Base-by-base conservation (phyloP, 768 basidiomycete genomes). In the Mycena chlorophos region DNA sequence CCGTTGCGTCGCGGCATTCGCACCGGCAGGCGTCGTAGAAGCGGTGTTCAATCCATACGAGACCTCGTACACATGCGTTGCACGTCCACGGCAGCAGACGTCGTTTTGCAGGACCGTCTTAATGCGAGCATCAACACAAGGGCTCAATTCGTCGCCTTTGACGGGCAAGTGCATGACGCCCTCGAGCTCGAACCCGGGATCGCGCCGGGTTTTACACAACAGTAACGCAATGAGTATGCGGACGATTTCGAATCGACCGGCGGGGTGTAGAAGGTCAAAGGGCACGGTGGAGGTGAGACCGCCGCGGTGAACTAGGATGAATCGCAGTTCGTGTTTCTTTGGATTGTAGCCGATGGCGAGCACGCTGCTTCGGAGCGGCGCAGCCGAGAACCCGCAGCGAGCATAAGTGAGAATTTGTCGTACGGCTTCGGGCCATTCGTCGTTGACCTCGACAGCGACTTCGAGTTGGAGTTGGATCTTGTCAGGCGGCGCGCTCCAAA, bases 381-480 rank as follows among this genome's bases (percentile, higher is more conserved):
- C 28, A 5, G 62, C 62, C 19, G 26, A 30, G 31, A 58, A 56
- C 14, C 61, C 45, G 22, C 22, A 16, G 16, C 62, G 53, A 6
- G 40, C 53, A 37, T 65, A 58, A 3, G 59, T 65, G 5, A 43
- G 59, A 2, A 59, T 59, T 34, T 61, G 64, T 6, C 8, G 1
- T 2, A 63, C 40, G 23, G 63, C n/a, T 12, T 54, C 39, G 2
- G 51, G 12, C 59, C 62, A 65, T 16, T 23, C 12, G 10, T 47
- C 29, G 29, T 58, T 63, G 14, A 65, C 55, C 34, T 60, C 61
- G 5, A 63, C 64, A 3, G 59, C 58, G 16, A 65, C 28, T 26
- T 40, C 19, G 17, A 54, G 25, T 16, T 37, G 39, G 8, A 4
- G n/a, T n/a, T n/a, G n/a, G n/a, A n/a, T n/a, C n/a, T n/a, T n/a